phyloP scores from a whole-genome alignment of 495 filamentous ascomycete genomes.

The Lasiosphaeriaceae sp. region DNA sequence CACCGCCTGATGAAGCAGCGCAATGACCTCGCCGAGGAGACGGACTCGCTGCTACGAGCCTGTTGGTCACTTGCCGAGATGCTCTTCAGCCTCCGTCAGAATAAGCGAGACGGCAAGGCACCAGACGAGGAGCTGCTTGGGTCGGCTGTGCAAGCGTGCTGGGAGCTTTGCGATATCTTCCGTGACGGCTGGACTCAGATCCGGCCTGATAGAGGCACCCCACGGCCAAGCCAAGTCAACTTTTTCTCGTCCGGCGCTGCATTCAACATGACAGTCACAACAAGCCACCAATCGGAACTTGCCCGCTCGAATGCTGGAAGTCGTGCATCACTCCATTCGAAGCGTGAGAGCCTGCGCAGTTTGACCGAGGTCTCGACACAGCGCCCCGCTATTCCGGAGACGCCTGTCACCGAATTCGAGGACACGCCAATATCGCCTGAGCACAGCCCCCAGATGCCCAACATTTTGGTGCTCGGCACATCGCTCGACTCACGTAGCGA shows the following conservation, averaged over 20 bases:
- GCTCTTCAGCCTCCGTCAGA: slow-evolving; percentile 88
- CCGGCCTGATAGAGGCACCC: slow-evolving; percentile 81
- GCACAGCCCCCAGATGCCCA: slow-evolving; percentile 67
- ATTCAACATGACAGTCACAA: slow-evolving; percentile 18
- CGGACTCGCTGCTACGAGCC: slow-evolving; percentile 75
- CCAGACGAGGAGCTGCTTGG: slow-evolving; percentile 80
- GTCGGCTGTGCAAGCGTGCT: slow-evolving; percentile 86
- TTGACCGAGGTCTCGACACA: slow-evolving; percentile 20
- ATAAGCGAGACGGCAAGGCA: slow-evolving; percentile 64
- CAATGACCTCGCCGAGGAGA: slow-evolving; percentile 68
- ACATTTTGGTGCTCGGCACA: slow-evolving; percentile 81
- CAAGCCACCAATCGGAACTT: slow-evolving; percentile 25
- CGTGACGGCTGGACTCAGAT: slow-evolving; percentile 90
- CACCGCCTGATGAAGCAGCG: slow-evolving; percentile 93
- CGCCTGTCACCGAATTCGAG: slow-evolving; percentile 89
- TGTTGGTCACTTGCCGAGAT: slow-evolving; percentile 92
- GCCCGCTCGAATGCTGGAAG: slow-evolving; percentile 32
- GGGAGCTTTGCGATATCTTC: slow-evolving; percentile 93
- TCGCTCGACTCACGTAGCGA: slow-evolving; percentile 35
- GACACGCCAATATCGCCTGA: slow-evolving; percentile 79
- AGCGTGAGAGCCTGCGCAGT: slow-evolving; percentile 41
- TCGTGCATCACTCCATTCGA: slow-evolving; percentile 45
- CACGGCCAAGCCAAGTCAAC: slow-evolving; percentile 71
- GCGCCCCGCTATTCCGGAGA: slow-evolving; percentile 60
- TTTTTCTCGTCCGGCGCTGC: slow-evolving; percentile 47